Evolutionary conservation across 2,329 filamentous ascomycete species (phyloP).

Genomic region (Colletotrichum sp.): DNA sequence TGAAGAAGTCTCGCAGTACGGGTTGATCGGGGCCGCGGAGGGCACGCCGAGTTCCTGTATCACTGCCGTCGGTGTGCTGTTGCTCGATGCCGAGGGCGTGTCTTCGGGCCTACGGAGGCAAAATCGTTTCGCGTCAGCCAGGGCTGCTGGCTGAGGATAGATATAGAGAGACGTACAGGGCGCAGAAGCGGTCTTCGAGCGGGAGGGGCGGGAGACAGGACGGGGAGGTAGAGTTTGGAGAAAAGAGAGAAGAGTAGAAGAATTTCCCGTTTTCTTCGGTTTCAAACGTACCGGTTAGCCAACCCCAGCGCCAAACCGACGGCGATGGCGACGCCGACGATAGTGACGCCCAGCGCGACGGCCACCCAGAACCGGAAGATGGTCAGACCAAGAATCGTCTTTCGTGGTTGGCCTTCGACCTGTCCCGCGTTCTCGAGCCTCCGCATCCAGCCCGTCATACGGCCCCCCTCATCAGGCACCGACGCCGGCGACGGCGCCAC

Average conservation of each 20-base stretch:
- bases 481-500: background rate
- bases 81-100: background rate
- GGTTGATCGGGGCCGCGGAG: constrained; percentile 20
- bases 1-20: constrained; percentile 4
- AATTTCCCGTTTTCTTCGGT: background rate
- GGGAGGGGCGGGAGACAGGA: background rate
- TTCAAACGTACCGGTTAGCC: constrained; percentile 21
- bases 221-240: background rate
- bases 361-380: constrained; percentile 19
- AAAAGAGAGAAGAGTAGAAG: background rate
- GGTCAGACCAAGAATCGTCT: constrained; percentile 16
- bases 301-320: constrained; percentile 18
- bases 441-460: background rate
- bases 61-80: background rate
- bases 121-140: constrained; percentile 14
- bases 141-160: background rate
- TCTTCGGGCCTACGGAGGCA: background rate
- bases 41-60: constrained; percentile 12
- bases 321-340: constrained; percentile 17
- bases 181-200: background rate
- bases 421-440: constrained; percentile 2
- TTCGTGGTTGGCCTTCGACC: background rate
- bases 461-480: background rate
- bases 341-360: constrained; percentile 11
- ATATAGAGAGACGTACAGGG: background rate